Percentiles rank a stretch among this genome's conserved stretches.
Evolutionary conservation across 1,284 basidiomycete genomes (phyloP).

Genomic region (Violaceomyces palustris): DNA sequence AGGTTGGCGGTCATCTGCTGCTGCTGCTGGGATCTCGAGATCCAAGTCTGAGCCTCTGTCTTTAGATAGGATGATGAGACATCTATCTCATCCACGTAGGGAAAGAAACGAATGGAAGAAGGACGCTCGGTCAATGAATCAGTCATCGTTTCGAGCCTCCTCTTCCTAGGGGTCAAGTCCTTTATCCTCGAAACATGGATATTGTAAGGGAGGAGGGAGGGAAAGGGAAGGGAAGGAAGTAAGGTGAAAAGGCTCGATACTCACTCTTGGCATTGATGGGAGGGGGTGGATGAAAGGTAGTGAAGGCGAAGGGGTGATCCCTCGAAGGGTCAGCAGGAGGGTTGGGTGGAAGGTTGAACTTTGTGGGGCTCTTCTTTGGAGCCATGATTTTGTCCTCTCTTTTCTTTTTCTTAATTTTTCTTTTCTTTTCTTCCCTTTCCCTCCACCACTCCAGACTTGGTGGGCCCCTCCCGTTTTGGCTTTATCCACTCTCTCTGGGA

Average conservation of each 20-base stretch:
- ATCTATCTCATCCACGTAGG: conserved; percentile 11
- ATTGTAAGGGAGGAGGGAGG: too few species aligned
- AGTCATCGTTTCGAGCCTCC: background rate
- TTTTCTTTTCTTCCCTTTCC: too few species aligned
- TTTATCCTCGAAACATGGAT: too few species aligned
- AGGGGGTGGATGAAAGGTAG: conserved; percentile 43
- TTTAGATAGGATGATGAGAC: conserved; percentile 48
- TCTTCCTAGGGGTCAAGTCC: background rate
- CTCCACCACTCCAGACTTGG: too few species aligned
- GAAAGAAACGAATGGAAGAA: background rate
- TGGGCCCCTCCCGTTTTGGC: too few species aligned
- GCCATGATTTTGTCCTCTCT: background rate
- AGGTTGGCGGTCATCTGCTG: background rate
- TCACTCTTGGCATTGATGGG: conserved; percentile 48
- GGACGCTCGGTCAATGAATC: background rate
- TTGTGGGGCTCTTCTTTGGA: conserved; percentile 13
- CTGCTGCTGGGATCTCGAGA: conserved; percentile 17
- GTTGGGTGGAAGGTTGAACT: conserved; percentile 36
- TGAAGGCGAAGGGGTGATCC: conserved; percentile 39
- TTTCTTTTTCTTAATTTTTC: too few species aligned
- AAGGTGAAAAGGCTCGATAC: too few species aligned
- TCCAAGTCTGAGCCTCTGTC: conserved; percentile 49
- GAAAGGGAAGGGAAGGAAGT: too few species aligned
- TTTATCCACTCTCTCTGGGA: too few species aligned
- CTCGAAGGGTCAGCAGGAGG: conserved; percentile 35